phyloP scores from a whole-genome alignment of 305 asterid genomes.

The Petunia hybrid region DNA sequence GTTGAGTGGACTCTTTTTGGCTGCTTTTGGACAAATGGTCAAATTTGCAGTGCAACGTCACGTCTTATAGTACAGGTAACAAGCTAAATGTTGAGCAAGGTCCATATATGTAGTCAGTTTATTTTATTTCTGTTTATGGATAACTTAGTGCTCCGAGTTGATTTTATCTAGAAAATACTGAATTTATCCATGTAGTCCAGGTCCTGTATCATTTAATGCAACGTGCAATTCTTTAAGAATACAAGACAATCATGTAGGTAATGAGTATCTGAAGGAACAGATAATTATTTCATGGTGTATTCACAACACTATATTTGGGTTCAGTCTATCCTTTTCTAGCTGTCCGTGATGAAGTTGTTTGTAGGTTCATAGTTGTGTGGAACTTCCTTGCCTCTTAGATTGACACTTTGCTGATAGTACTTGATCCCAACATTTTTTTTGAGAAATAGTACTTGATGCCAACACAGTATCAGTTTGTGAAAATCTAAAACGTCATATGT shows the following conservation, averaged over 20 bases:
- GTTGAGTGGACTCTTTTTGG: slow-evolving; percentile 97
- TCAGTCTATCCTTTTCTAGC: neutral
- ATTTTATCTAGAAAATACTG: neutral
- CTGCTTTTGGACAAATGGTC: slow-evolving; percentile 99
- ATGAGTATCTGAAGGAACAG: neutral
- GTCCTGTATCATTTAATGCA: neutral
- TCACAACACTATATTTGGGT: neutral
- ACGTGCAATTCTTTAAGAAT: neutral
- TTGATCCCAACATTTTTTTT: slow-evolving; percentile 5
- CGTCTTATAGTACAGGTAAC: slow-evolving; percentile 88
- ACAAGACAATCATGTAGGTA: neutral
- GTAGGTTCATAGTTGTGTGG: neutral
- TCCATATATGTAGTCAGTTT: slow-evolving; percentile 11
- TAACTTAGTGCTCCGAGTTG: neutral
- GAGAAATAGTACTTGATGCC: too few species aligned
- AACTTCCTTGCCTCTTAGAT: neutral
- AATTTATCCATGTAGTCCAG: neutral
- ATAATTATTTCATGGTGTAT: neutral
- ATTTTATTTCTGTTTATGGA: neutral
- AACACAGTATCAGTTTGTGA: neutral
- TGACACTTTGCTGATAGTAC: neutral
- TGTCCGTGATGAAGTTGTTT: neutral
- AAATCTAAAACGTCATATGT: neutral
- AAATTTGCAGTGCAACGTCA: slow-evolving; percentile 99
- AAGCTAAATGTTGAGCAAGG: slow-evolving; percentile 8